Conservation (phyloP, 2,329 filamentous ascomycete species). For the Fusarium tricinctum region DNA sequence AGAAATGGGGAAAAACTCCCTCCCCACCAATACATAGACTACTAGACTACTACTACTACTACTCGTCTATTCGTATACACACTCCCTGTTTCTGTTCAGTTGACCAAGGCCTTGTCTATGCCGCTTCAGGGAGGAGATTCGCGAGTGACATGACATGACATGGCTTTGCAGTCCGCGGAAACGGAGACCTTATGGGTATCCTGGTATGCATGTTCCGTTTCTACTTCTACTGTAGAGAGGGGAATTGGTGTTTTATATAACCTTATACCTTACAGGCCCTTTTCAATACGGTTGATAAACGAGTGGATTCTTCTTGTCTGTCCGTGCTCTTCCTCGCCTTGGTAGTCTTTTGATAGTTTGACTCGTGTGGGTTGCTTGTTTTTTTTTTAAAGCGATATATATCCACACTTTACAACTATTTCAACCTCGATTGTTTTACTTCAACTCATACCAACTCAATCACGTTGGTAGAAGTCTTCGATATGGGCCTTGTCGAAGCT, state of each 20-base stretch:
- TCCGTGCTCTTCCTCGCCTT: background rate
- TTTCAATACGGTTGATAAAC: background rate
- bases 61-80: too few species aligned
- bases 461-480: slow-evolving; percentile 8
- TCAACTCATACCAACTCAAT: background rate
- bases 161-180: slow-evolving; percentile 14
- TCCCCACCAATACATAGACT: slow-evolving; percentile 3
- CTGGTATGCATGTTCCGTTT: slow-evolving; percentile 18
- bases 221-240: background rate
- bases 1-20: slow-evolving; percentile 11
- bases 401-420: slow-evolving; percentile 9
- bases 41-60: too few species aligned
- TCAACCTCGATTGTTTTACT: background rate
- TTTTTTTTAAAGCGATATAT: background rate
- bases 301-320: background rate
- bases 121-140: slow-evolving; percentile 23
- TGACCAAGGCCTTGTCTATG: background rate
- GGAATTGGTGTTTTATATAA: slow-evolving; percentile 10
- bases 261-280: background rate
- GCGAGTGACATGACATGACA: slow-evolving; percentile 42
- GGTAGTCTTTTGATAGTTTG: too few species aligned
- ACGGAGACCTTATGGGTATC: slow-evolving; percentile 31
- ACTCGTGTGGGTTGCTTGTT: too few species aligned
- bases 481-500: slow-evolving; percentile 66
- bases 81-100: too few species aligned